These are phyloP conservation scores for Fraxinus xanthoxyloides DNA, from an alignment of 305 asterid genomes.

Conservation along the genomic window DNA sequence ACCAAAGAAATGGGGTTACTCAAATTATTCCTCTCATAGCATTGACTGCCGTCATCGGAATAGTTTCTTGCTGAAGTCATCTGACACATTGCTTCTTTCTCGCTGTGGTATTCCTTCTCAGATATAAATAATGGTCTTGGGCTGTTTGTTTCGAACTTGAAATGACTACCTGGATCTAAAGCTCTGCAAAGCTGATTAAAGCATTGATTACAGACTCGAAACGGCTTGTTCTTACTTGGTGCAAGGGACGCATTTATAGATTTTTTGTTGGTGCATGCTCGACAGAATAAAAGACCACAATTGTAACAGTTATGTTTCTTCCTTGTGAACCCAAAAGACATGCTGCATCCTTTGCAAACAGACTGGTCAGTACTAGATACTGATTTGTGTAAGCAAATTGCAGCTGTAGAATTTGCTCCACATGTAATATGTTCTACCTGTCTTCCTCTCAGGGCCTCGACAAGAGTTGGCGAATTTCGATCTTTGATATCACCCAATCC, in stretches of 20 bases:
- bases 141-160: slow-evolving; percentile 21
- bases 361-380: slow-evolving; percentile 45
- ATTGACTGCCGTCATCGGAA: slow-evolving; percentile 21
- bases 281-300: slow-evolving; percentile 48
- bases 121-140: slow-evolving; percentile 33
- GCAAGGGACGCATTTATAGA: slow-evolving; percentile 45
- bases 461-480: slow-evolving; percentile 39
- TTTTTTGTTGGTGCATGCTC: slow-evolving; percentile 43
- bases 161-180: slow-evolving; percentile 21
- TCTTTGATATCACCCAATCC: slow-evolving; percentile 49
- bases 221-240: slow-evolving; percentile 36
- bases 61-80: slow-evolving; percentile 24
- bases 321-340: slow-evolving; percentile 41
- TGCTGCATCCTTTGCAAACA: slow-evolving; percentile 42
- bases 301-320: slow-evolving; percentile 54
- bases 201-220: slow-evolving; percentile 49
- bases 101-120: slow-evolving; percentile 22
- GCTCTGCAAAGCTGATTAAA: slow-evolving; percentile 32
- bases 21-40: slow-evolving; percentile 14
- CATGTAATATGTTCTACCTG: slow-evolving; percentile 42
- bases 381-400: slow-evolving; percentile 49
- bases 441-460: slow-evolving; percentile 41
- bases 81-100: slow-evolving; percentile 34
- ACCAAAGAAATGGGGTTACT: slow-evolving; percentile 8
- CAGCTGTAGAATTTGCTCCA: slow-evolving; percentile 49